These are phyloP conservation scores for Stephania cephalantha DNA, from an alignment of 164 flowering plant genomes.

Conservation along the genomic window DNA sequence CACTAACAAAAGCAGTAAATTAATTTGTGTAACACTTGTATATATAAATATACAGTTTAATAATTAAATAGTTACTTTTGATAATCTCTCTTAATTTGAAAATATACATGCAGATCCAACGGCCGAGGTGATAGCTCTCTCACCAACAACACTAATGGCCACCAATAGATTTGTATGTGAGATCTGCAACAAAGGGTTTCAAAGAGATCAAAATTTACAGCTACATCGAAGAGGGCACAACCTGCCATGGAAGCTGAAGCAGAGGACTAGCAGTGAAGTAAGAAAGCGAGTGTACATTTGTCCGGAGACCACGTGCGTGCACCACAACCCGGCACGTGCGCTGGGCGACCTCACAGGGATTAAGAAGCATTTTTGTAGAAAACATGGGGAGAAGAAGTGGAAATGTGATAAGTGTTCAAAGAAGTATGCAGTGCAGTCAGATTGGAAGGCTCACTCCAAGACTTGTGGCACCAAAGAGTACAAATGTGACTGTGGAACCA, in stretches of 20 bases:
- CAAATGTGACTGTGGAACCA: constrained; percentile 60
- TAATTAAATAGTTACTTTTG: too few relatives aligned
- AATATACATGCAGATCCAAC: constrained; percentile 34
- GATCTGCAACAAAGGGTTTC: constrained; percentile 59
- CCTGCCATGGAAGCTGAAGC: constrained; percentile 65
- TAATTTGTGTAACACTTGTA: too few relatives aligned
- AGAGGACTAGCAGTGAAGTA: constrained; percentile 36
- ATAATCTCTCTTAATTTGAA: too few relatives aligned
- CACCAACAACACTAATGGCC: constrained; percentile 51
- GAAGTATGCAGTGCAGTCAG: constrained; percentile 62
- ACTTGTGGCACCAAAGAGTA: constrained; percentile 57
- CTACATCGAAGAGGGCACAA: constrained; percentile 55
- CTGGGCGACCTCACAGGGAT: constrained; percentile 59
- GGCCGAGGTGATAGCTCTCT: constrained; percentile 54
- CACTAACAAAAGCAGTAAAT: too few relatives aligned
- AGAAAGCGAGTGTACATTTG: constrained; percentile 52
- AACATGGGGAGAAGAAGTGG: constrained; percentile 71
- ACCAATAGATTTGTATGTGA: constrained; percentile 54
- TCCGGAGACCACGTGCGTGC: constrained; percentile 48
- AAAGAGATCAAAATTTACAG: constrained; percentile 59
- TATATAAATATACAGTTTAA: too few relatives aligned
- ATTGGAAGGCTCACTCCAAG: constrained; percentile 61
- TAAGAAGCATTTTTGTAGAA: constrained; percentile 56
- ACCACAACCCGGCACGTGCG: constrained; percentile 53
- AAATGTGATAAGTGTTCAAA: constrained; percentile 60